phyloP scores from a whole-genome alignment of 1,284 basidiomycete genomes.

The Clitocybe nebularis region DNA sequence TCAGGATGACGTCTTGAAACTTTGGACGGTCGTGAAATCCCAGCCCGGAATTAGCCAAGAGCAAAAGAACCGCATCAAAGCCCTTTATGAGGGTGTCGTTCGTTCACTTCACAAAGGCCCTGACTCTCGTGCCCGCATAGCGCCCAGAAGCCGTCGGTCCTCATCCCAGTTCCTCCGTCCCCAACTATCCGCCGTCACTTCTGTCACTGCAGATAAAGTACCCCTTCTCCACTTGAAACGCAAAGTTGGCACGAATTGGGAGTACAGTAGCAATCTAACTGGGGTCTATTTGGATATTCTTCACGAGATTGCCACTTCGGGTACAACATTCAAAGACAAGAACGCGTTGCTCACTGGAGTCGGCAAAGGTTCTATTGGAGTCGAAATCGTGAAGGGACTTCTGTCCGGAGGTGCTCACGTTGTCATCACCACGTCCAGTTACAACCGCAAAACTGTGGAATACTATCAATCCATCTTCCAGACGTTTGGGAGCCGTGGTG shows the following conservation, averaged over 20 bases:
- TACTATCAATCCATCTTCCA: conserved; percentile 99
- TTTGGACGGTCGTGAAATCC: conserved; percentile 96
- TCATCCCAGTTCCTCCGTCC: conserved; percentile 95
- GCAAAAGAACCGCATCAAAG: conserved; percentile 97
- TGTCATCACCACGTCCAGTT: conserved; percentile 95
- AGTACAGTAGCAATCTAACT: conserved; percentile 95
- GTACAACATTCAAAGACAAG: conserved; percentile 98
- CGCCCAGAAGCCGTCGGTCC: conserved; percentile 73
- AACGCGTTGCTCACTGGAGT: conserved; percentile 97
- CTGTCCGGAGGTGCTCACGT: conserved; percentile 95
- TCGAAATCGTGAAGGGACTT: conserved; percentile 95
- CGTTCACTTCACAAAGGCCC: conserved; percentile 70
- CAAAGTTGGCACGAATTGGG: conserved; percentile 95
- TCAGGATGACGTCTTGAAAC: conserved; percentile 91
- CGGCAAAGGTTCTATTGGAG: conserved; percentile 95
- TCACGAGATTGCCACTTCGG: conserved; percentile 96
- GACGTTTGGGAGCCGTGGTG: conserved; percentile 90
- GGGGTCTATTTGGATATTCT: conserved; percentile 94
- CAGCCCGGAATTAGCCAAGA: conserved; percentile 96
- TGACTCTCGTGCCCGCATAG: conserved; percentile 50
- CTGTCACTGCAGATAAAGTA: conserved; percentile 85
- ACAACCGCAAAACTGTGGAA: conserved; percentile 91
- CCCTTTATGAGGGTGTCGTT: conserved; percentile 94
- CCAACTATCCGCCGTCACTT: conserved; percentile 71
- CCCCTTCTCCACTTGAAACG: conserved; percentile 96